phyloP scores from a whole-genome alignment of 306 rosid species.

The Citrullus mucosospermus region DNA sequence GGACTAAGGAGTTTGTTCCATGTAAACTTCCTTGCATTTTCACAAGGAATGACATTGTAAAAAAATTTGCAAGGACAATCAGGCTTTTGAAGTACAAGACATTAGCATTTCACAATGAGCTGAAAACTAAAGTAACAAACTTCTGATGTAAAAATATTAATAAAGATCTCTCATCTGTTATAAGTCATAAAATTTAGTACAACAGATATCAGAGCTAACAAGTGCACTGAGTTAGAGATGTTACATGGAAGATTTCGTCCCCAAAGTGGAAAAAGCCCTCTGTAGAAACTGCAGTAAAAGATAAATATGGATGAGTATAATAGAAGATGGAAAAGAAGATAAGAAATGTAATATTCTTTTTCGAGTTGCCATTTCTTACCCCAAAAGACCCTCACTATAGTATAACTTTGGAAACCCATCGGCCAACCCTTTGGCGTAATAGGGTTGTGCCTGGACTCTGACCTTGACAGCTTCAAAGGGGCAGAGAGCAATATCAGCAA shows the following conservation, averaged over 20 bases:
- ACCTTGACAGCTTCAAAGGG: slow-evolving; percentile 65
- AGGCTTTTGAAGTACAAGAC: background rate
- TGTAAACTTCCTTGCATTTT: background rate
- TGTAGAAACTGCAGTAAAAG: slow-evolving; percentile 38
- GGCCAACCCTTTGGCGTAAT: slow-evolving; percentile 46
- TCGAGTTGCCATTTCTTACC: slow-evolving; percentile 15
- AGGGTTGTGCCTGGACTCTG: slow-evolving; percentile 46
- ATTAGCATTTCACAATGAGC: background rate
- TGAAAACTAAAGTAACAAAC: background rate
- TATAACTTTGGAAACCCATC: slow-evolving; percentile 55
- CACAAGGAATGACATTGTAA: background rate
- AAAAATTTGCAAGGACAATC: background rate
- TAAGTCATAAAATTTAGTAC: background rate
- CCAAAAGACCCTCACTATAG: slow-evolving; percentile 37
- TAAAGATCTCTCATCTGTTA: background rate
- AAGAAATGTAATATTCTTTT: background rate
- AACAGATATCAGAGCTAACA: background rate
- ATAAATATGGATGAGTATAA: background rate
- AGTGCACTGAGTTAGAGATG: slow-evolving; percentile 12
- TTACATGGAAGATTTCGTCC: slow-evolving; percentile 76
- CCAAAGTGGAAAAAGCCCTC: slow-evolving; percentile 61
- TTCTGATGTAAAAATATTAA: background rate
- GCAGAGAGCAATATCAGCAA: slow-evolving; percentile 59
- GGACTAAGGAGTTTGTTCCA: background rate
- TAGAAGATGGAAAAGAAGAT: background rate